Percentiles rank a stretch among this genome's conserved stretches.
Conservation (phyloP, 2,329 filamentous ascomycete species). For the Diaporthe vexans region DNA sequence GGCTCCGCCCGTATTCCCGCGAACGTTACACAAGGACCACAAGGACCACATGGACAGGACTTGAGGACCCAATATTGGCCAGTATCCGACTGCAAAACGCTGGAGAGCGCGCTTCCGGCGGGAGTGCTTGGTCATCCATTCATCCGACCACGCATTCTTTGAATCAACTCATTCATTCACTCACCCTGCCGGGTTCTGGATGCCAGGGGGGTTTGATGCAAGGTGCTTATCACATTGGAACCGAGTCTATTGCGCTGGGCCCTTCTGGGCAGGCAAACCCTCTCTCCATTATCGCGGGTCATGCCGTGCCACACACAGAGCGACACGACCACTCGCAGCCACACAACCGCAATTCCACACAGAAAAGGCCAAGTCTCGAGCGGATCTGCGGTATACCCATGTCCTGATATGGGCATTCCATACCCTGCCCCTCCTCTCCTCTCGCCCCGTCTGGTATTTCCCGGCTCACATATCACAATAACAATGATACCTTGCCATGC, state of each 20-base stretch:
- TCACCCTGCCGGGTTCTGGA: not conserved
- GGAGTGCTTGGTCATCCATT: not conserved
- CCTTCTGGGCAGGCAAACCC: constrained; percentile 1
- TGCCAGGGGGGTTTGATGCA: constrained; percentile 19
- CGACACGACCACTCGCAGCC: constrained; percentile 19
- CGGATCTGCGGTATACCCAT: constrained; percentile 21
- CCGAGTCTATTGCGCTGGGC: not conserved
- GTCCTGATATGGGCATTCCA: not conserved
- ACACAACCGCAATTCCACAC: constrained; percentile 9
- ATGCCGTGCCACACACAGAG: constrained; percentile 31
- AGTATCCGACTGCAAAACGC: not conserved
- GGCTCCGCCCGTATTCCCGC: constrained; percentile 22
- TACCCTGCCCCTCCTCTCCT: constrained; percentile 10
- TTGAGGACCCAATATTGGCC: not conserved
- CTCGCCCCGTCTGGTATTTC: constrained; percentile 6
- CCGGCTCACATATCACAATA: constrained; percentile 30
- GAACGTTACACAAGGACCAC: constrained; percentile 8
- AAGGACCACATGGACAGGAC: not conserved
- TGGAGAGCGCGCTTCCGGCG: not conserved
- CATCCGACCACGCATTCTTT: not conserved
- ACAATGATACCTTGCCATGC: not conserved
- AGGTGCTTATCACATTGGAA: constrained; percentile 16
- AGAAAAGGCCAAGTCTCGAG: constrained; percentile 9
- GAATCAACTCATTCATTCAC: not conserved
- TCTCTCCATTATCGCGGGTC: not conserved